A percentile compares a stretch with the other conserved stretches of the same genome.
These are phyloP conservation scores for Hibiscus mutabilis DNA, from an alignment of 345 rosid genomes.

Conservation along the genomic window DNA sequence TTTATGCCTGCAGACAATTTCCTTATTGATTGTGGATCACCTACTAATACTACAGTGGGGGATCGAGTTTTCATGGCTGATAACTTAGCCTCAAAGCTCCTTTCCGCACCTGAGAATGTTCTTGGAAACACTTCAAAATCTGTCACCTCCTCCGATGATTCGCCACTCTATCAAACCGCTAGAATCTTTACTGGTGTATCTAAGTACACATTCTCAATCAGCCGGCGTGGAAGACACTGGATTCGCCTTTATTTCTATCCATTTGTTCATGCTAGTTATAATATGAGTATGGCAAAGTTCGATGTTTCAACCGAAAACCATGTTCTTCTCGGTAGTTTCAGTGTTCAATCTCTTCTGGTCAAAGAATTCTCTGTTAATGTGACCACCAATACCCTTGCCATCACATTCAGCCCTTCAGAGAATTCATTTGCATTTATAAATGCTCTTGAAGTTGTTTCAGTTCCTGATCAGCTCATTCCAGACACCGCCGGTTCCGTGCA, in stretches of 20 bases:
- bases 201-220: conserved; percentile 52
- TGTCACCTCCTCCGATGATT: conserved; percentile 29
- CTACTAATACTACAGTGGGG: conserved; percentile 39
- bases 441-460: conserved; percentile 75
- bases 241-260: conserved; percentile 79
- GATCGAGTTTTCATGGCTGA: conserved; percentile 63
- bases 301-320: conserved; percentile 46
- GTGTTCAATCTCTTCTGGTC: conserved; percentile 26
- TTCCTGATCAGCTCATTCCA: conserved; percentile 50
- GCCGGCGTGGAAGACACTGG: conserved; percentile 67
- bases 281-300: conserved; percentile 57
- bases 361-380: conserved; percentile 68
- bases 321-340: conserved; percentile 49
- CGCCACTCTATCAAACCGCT: conserved; percentile 65
- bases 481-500: conserved; percentile 26
- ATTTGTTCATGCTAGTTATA: conserved; percentile 38
- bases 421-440: conserved; percentile 63
- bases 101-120: conserved; percentile 39
- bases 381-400: conserved; percentile 37
- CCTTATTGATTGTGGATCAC: conserved; percentile 80
- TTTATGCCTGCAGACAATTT: conserved; percentile 60
- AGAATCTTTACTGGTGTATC: conserved; percentile 56
- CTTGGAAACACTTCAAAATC: conserved; percentile 36
- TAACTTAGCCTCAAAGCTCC: conserved; percentile 37
- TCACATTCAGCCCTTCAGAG: conserved; percentile 51